Conservation (phyloP, 164 flowering plant species). For the Vitis cinerea region DNA sequence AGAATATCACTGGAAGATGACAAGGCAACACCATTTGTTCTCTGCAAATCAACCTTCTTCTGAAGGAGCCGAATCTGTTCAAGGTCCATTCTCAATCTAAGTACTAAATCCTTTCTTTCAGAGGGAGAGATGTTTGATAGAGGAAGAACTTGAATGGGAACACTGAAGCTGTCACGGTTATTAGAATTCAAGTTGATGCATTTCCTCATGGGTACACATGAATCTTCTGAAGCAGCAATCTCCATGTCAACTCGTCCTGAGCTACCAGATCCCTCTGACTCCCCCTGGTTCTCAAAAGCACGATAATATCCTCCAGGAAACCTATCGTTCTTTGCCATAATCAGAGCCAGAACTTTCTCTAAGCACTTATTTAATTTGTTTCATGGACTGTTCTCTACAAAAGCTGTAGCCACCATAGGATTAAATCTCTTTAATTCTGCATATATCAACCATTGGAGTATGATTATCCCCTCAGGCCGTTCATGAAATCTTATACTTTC, state of each 20-base stretch:
- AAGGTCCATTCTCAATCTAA: constrained; percentile 41
- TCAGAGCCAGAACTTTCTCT: constrained; percentile 6
- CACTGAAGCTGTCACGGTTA: constrained; percentile 29
- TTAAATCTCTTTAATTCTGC: constrained; percentile 4
- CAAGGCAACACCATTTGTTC: constrained; percentile 16
- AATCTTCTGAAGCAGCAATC: constrained; percentile 38
- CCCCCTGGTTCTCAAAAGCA: constrained; percentile 23
- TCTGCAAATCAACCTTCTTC: constrained; percentile 38
- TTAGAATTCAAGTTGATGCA: constrained; percentile 37
- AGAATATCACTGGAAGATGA: constrained; percentile 35
- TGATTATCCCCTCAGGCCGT: not conserved
- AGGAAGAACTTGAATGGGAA: constrained; percentile 39
- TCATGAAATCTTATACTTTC: not conserved
- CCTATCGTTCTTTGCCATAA: constrained; percentile 32
- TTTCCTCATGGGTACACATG: constrained; percentile 35
- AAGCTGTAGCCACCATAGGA: not conserved
- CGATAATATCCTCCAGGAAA: constrained; percentile 27
- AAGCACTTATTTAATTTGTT: not conserved
- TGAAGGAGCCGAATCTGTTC: constrained; percentile 35
- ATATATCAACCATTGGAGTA: not conserved
- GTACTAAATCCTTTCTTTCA: constrained; percentile 38
- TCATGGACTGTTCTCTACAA: not conserved
- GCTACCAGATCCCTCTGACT: constrained; percentile 57
- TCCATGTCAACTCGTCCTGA: constrained; percentile 47
- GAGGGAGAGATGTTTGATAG: constrained; percentile 29